These are phyloP conservation scores for Colletotrichum sp. DNA, from an alignment of 2,329 filamentous ascomycete genomes.

Conservation along the genomic window DNA sequence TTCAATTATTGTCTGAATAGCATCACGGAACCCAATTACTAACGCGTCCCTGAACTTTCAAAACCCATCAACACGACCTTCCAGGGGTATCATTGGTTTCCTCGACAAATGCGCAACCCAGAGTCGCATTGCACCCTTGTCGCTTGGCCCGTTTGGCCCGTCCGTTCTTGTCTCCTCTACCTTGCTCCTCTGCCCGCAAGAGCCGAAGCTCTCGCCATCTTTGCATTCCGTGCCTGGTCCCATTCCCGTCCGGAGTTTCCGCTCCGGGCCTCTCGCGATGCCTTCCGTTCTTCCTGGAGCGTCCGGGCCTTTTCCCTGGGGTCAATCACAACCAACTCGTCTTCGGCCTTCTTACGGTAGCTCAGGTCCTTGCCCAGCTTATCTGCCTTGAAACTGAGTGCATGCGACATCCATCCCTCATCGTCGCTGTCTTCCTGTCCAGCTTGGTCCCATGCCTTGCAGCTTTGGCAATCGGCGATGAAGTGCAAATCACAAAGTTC, in stretches of 20 bases:
- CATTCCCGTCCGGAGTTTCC: slow-evolving; percentile 60
- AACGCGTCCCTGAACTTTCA: slow-evolving; percentile 11
- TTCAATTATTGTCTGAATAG: slow-evolving; percentile 17
- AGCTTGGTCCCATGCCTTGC: slow-evolving; percentile 79
- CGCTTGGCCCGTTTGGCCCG: background rate
- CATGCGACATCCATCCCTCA: slow-evolving; percentile 84
- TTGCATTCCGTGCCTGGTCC: slow-evolving; percentile 64
- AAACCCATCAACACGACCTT: background rate
- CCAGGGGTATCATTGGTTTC: slow-evolving; percentile 21
- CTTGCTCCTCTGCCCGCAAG: slow-evolving; percentile 62
- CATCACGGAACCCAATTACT: slow-evolving; percentile 8
- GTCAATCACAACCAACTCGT: slow-evolving; percentile 92
- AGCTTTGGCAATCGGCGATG: slow-evolving; percentile 93
- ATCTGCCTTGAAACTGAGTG: slow-evolving; percentile 86
- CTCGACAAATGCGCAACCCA: background rate
- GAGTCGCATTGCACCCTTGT: slow-evolving; percentile 14
- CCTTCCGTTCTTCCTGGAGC: slow-evolving; percentile 68
- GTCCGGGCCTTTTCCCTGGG: slow-evolving; percentile 82
- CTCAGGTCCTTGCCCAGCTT: slow-evolving; percentile 88
- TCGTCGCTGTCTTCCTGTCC: slow-evolving; percentile 64
- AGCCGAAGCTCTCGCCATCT: slow-evolving; percentile 58
- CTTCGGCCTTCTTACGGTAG: slow-evolving; percentile 89
- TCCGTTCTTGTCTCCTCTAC: slow-evolving; percentile 30
- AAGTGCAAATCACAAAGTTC: slow-evolving; percentile 92
- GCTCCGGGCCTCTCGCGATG: slow-evolving; percentile 58